Base-by-base conservation (phyloP, 108 stramenopile species). In the Conticribra guillardii region DNA sequence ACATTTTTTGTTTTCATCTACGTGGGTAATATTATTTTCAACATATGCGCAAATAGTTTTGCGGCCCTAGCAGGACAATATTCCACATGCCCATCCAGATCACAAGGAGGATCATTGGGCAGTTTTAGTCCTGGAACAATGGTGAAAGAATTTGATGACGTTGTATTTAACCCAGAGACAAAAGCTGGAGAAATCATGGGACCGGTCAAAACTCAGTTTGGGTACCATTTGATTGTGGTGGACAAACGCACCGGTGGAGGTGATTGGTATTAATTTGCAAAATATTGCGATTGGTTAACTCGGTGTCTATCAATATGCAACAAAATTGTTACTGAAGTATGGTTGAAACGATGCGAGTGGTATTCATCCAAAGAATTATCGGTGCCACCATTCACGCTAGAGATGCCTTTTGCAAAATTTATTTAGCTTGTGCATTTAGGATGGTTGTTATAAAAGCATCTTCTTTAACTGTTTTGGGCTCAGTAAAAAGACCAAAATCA, bases 81-180 rank as follows among this genome's bases (percentile, higher is more conserved):
- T 65, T 89, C 88, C 0, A 88, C 91, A 1, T 92, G 91, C 63
- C 85, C 88, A 4, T 89, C 88, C 7, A 62, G 60, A 8, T 74
- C 87, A 14, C 60, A 64, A 22, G 88, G 88, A 21, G 91, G 91
- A 37, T 84, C 83, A 15, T 50, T 92, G 60, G 91, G 91, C 16
- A 80, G 73, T 24, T 92, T 92, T 67, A 23, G 60, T 17, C 91
- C 91, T n/a, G 91, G 91, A 3, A 82, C 73, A 4, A 92, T 92
- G 91, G 91, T 92, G 23, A 76, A 80, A 22, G 91, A 92, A 69
- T 92, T 92, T 60, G 91, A 92, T 54, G 80, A 82, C 31, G 91
- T 89, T 2, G 84, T 92, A 14, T 92, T 92, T 80, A 54, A 69
- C 22, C 80, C 86, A 1, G 74, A 86, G 3, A 87, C 88, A 0